Evolutionary conservation across 129 eudicot species (phyloP).

Genomic region (carrot (Daucus carota)): DH1_v3.0 NC_030387.2:3066501-3067000

Average conservation of each 20-base stretch:
- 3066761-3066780: conserved; percentile 8
- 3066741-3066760: conserved; percentile 24
- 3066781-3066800: conserved; percentile 4
- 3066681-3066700: conserved; percentile 94
- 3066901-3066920: background rate
- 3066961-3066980: conserved; percentile 17
- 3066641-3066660: conserved; percentile 93
- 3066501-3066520: background rate
- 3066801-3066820: conserved; percentile 6
- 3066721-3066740: conserved; percentile 19
- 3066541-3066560: background rate
- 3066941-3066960: conserved; percentile 4
- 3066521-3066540: background rate
- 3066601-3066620: conserved; percentile 77
- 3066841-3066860: conserved; percentile 17
- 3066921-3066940: background rate
- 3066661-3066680: conserved; percentile 92
- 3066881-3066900: conserved; percentile 12
- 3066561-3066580: conserved; percentile 57
- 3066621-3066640: conserved; percentile 80
- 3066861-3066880: background rate
- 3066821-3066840: conserved; percentile 18
- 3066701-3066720: conserved; percentile 29
- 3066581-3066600: conserved; percentile 72
- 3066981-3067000: background rate